A percentile compares a stretch with the other conserved stretches of the same genome.
phyloP scores from a whole-genome alignment of 2,329 filamentous ascomycete species.

The Huntiella bhutanensis region DNA sequence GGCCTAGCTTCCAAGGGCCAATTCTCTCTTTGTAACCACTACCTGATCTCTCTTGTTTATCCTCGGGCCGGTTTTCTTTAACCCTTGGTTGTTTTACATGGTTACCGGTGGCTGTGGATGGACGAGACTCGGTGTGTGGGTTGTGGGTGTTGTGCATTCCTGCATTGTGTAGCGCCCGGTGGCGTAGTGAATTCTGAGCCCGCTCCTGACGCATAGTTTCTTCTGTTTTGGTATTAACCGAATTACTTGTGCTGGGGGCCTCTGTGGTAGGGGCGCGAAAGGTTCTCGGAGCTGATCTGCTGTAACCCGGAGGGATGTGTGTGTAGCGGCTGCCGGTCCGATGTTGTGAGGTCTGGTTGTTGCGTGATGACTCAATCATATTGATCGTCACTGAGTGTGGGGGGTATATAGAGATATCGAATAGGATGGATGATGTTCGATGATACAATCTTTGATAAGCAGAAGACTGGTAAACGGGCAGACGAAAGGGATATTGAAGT shows the following conservation, averaged over 20 bases:
- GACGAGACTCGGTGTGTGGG: too few relatives aligned
- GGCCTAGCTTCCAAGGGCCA: constrained; percentile 84
- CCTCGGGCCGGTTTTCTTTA: too few relatives aligned
- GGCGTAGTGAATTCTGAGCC: constrained; percentile 5
- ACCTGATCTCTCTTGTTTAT: constrained; percentile 16
- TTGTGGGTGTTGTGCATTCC: constrained; percentile 1
- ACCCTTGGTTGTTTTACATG: too few relatives aligned
- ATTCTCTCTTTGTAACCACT: constrained; percentile 51
- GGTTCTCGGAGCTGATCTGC: background rate
- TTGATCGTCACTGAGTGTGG: background rate
- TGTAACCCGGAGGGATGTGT: constrained; percentile 4
- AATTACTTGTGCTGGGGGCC: too few relatives aligned
- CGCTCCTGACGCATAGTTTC: constrained; percentile 6
- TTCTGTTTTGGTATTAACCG: background rate
- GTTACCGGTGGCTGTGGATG: too few relatives aligned
- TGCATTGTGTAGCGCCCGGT: constrained; percentile 6
- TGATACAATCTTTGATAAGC: too few relatives aligned
- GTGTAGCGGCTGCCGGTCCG: constrained; percentile 5
- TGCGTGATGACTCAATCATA: background rate
- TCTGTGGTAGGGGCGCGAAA: constrained; percentile 6
- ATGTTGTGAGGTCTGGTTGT: background rate
- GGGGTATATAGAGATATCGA: background rate
- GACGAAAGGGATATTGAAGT: too few relatives aligned
- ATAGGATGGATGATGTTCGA: too few relatives aligned
- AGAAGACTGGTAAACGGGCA: too few relatives aligned